These are phyloP conservation scores for Macrolepiota albuminosa DNA, from an alignment of 768 basidiomycete genomes.

Conservation along the genomic window DNA sequence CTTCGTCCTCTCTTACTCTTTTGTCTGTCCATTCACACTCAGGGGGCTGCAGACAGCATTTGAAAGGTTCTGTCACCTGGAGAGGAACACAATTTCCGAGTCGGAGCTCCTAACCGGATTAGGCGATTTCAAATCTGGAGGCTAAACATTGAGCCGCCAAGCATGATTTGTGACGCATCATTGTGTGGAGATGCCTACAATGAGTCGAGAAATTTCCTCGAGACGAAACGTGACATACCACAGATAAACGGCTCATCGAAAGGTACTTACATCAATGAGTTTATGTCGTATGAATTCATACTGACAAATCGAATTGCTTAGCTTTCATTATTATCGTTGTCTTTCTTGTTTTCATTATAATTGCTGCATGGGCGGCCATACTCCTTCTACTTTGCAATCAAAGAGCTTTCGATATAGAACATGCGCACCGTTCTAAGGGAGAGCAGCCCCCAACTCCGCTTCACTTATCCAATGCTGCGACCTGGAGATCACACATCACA, in stretches of 20 bases:
- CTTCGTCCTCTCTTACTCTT: not conserved
- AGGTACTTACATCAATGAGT: not conserved
- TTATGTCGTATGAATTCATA: not conserved
- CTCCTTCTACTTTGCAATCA: slow-evolving; percentile 52
- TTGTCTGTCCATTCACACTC: not conserved
- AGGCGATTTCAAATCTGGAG: not conserved
- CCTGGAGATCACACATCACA: slow-evolving; percentile 7
- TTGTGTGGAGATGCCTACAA: not conserved
- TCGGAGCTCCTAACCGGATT: not conserved
- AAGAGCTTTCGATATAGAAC: slow-evolving; percentile 35
- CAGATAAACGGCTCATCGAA: not conserved
- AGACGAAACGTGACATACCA: not conserved
- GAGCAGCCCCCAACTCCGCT: slow-evolving; percentile 1
- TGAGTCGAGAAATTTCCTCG: not conserved
- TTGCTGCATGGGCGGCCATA: slow-evolving; percentile 47
- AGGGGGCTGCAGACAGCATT: not conserved
- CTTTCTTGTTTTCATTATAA: slow-evolving; percentile 46
- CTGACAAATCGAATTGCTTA: slow-evolving; percentile 12
- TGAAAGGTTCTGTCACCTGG: not conserved
- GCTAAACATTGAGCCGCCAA: not conserved
- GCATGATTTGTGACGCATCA: not conserved
- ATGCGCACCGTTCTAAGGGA: slow-evolving; percentile 24
- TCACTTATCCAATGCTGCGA: not conserved
- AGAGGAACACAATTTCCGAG: not conserved
- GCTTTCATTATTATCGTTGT: slow-evolving; percentile 64